These are phyloP conservation scores for Batrachochytrium dendrobatidis DNA, from an alignment of 371 early-diverging fungal genomes.

Conservation along the genomic window DNA sequence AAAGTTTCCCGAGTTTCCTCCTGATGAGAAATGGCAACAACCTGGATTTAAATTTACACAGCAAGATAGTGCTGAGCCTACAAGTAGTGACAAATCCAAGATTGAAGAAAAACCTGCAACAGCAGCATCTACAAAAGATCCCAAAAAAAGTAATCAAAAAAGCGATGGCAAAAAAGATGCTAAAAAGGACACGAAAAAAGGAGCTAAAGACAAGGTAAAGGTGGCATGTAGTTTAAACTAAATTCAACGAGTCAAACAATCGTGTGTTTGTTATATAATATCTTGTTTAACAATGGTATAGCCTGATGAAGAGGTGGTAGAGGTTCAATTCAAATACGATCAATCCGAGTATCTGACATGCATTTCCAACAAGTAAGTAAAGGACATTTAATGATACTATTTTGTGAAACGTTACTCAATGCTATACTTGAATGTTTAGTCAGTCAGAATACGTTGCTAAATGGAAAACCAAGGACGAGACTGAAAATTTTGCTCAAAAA, in stretches of 20 bases:
- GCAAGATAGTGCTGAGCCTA: slow-evolving; percentile 6
- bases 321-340: slow-evolving; percentile 34
- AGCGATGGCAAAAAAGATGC: slow-evolving; percentile 25
- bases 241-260: too few relatives aligned
- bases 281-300: not conserved
- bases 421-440: slow-evolving; percentile 3
- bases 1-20: slow-evolving; percentile 51
- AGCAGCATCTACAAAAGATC: slow-evolving; percentile 19
- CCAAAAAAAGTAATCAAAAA: slow-evolving; percentile 20
- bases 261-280: too few relatives aligned
- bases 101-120: slow-evolving; percentile 9
- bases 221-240: too few relatives aligned
- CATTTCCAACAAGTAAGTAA: slow-evolving; percentile 31
- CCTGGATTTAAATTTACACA: slow-evolving; percentile 40
- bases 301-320: slow-evolving; percentile 33
- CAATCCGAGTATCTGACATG: slow-evolving; percentile 28
- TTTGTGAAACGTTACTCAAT: not conserved
- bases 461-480: slow-evolving; percentile 45
- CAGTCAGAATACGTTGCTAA: slow-evolving; percentile 21
- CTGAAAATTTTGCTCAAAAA: slow-evolving; percentile 50
- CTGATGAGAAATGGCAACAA: slow-evolving; percentile 40
- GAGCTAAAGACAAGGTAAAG: slow-evolving; percentile 21
- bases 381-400: not conserved
- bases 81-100: slow-evolving; percentile 8
- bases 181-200: slow-evolving; percentile 24